phyloP scores from a whole-genome alignment of 768 basidiomycete species.

The Tylopilus rubrobrunneus region DNA sequence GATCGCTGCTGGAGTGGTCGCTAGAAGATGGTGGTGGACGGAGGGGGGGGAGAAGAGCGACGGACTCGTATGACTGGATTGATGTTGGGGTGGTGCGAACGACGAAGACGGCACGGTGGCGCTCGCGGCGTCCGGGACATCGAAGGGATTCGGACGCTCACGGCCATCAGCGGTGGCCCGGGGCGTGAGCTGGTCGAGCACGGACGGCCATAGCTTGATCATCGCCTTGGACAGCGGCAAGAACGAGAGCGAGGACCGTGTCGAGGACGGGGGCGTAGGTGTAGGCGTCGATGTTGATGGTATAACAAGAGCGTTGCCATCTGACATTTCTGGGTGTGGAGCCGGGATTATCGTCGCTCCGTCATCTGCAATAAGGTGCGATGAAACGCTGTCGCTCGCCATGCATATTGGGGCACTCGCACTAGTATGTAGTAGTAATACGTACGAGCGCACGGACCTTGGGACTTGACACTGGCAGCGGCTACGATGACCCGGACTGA shows the following conservation, averaged over 20 bases:
- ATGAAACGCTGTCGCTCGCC: conserved; percentile 4
- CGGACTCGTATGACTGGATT: conserved; percentile 6
- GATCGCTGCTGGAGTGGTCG: conserved; percentile 15
- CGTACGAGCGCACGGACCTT: conserved; percentile 12
- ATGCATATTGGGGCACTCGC: background rate
- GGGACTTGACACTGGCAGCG: background rate
- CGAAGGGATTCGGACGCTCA: conserved; percentile 61
- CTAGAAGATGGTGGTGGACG: conserved; percentile 32
- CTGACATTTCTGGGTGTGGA: conserved; percentile 15
- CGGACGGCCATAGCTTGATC: conserved; percentile 66
- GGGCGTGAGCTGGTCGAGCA: conserved; percentile 59
- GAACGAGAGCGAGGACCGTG: conserved; percentile 20
- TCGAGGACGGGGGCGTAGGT: conserved; percentile 11
- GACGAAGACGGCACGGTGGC: conserved; percentile 21
- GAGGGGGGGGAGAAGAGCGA: conserved; percentile 10
- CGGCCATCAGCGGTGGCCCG: conserved; percentile 40
- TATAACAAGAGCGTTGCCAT: conserved; percentile 1
- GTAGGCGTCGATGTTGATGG: conserved; percentile 9
- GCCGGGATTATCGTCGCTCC: conserved; percentile 14
- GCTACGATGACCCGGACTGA: conserved; percentile 4
- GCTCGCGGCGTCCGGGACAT: conserved; percentile 36
- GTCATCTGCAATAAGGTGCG: background rate
- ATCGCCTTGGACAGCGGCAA: conserved; percentile 38
- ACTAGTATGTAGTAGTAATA: background rate
- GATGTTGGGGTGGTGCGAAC: background rate